Conservation (phyloP, 192 early-diverging fungal genomes). For the Backusella sp. region DNA sequence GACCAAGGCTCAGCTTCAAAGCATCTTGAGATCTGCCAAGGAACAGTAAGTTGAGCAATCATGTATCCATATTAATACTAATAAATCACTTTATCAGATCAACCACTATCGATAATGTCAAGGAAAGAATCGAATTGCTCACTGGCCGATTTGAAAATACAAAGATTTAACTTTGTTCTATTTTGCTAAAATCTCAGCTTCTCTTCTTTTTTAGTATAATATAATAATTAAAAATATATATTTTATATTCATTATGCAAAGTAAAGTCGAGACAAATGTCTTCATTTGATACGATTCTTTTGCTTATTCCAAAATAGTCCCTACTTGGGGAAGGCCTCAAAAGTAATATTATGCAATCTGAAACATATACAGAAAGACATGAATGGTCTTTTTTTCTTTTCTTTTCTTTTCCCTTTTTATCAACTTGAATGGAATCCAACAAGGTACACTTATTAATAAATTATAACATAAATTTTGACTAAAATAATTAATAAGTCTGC, state of each 20-base stretch:
- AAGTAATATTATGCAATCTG: too few species aligned
- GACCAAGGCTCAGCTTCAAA: conserved; percentile 1
- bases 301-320: too few species aligned
- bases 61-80: not conserved
- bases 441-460: too few species aligned
- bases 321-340: too few species aligned
- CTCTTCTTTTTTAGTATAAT: not conserved
- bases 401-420: too few species aligned
- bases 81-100: not conserved
- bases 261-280: not conserved
- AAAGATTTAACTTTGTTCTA: not conserved
- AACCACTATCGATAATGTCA: not conserved
- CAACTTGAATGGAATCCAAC: too few species aligned
- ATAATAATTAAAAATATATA: not conserved
- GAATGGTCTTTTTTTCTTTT: too few species aligned
- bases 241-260: not conserved
- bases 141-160: not conserved
- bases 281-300: too few species aligned
- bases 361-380: too few species aligned
- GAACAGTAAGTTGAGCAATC: conserved; percentile 16
- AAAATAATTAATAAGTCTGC: too few species aligned
- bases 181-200: not conserved
- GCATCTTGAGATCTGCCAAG: conserved; percentile 11
- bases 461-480: too few species aligned
- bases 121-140: not conserved